A percentile compares a stretch with the other conserved stretches of the same genome.
phyloP scores from a whole-genome alignment of 129 eudicot species.

The Rutidosis leptorrhynchoides region DNA sequence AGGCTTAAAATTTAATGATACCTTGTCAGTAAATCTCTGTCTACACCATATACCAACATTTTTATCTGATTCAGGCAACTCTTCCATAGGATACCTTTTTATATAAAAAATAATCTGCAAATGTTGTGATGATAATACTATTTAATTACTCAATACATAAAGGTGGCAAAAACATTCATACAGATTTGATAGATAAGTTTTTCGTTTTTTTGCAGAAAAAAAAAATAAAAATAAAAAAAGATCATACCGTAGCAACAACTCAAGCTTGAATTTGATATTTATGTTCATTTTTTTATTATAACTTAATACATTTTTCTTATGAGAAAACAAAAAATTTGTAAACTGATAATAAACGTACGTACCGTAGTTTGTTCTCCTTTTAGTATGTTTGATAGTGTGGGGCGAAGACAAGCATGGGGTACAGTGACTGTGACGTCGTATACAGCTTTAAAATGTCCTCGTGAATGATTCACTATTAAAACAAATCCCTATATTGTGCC shows the following conservation, averaged over 20 bases:
- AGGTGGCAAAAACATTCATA: neutral
- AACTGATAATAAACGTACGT: neutral
- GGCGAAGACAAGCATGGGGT: constrained; percentile 6
- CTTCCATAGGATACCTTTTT: constrained; percentile 9
- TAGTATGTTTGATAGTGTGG: constrained; percentile 6
- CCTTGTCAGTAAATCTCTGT: constrained; percentile 14
- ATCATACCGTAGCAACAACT: neutral
- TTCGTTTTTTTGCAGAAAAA: too few relatives aligned
- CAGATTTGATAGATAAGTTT: neutral
- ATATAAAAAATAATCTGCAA: constrained; percentile 10
- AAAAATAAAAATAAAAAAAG: too few relatives aligned
- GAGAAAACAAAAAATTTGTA: neutral
- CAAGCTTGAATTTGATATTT: neutral
- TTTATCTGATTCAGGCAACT: constrained; percentile 19
- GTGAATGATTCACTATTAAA: constrained; percentile 15
- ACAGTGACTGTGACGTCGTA: constrained; percentile 19
- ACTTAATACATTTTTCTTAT: neutral
- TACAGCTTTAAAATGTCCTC: constrained; percentile 2
- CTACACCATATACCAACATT: constrained; percentile 13
- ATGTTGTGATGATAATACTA: neutral
- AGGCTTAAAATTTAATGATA: neutral
- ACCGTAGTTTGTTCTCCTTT: constrained; percentile 18
- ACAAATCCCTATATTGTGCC: constrained; percentile 6
- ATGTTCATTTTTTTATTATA: neutral
- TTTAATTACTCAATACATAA: neutral